These are phyloP conservation scores for Flaveria brownii DNA, from an alignment of 129 eudicot genomes.

Conservation along the genomic window DNA sequence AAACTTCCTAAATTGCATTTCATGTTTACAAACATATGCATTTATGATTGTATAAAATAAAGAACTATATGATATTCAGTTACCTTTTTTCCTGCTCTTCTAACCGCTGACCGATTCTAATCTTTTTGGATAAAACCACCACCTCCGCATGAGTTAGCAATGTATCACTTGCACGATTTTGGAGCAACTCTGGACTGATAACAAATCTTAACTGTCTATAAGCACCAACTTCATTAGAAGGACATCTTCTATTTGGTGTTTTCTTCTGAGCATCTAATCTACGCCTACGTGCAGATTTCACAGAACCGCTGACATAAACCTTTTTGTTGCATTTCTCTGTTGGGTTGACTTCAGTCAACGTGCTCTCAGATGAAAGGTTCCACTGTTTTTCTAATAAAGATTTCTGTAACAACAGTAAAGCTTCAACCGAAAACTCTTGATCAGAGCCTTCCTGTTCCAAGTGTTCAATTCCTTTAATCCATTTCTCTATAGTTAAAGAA, in stretches of 20 bases:
- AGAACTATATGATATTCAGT: neutral
- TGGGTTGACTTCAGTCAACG: constrained; percentile 22
- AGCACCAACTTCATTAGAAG: constrained; percentile 32
- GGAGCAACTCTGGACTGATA: constrained; percentile 70
- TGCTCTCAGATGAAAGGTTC: constrained; percentile 62
- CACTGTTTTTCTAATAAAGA: constrained; percentile 89
- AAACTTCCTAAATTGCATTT: neutral
- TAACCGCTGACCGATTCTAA: constrained; percentile 61
- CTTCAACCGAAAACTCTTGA: constrained; percentile 59
- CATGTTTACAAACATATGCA: constrained; percentile 9
- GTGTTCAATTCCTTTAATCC: constrained; percentile 42
- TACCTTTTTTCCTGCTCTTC: constrained; percentile 82
- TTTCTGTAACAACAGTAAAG: constrained; percentile 74
- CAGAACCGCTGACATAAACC: constrained; percentile 59
- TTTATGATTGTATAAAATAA: neutral
- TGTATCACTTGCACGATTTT: constrained; percentile 53
- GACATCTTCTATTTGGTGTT: constrained; percentile 34
- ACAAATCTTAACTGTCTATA: constrained; percentile 34
- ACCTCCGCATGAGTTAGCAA: constrained; percentile 82
- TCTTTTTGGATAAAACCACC: constrained; percentile 66
- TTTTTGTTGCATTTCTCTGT: constrained; percentile 39
- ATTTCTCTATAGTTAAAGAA: constrained; percentile 41
- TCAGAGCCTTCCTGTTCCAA: constrained; percentile 34
- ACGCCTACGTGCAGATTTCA: constrained; percentile 75
- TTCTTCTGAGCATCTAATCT: constrained; percentile 66